Base-by-base conservation (phyloP, 2,329 filamentous ascomycete genomes). In the Penicillium sp. region DNA sequence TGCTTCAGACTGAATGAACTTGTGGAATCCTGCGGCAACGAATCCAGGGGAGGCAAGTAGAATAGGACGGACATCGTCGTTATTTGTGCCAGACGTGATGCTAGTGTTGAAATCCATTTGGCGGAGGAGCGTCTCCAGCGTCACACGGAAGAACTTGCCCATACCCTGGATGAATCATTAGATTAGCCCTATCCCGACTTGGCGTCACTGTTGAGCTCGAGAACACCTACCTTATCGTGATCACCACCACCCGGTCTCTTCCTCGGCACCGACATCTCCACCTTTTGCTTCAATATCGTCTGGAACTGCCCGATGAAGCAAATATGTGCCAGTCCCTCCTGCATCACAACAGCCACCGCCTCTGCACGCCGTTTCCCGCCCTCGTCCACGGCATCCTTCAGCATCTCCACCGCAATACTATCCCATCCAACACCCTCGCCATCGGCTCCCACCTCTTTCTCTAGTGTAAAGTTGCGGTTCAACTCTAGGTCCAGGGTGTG, bases 41-140 rank as follows among this genome's bases (percentile, higher is more conserved):
- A 96, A 99, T 0, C 94, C 95, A 0, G 95, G 94, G 60, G 90
- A 93, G 1, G 94, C 95, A 2, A 99, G 81, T 19, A 99, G 81
- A 13, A 98, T 78, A 0, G 93, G 92, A 22, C 72, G 72, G 6
- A 76, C 69, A 35, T 69, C 55, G 52, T 77, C 76, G 54, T 70
- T 75, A 56, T 65, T 73, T 19, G 70, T 70, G 24, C 72, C 69
- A 10, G 77, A 74, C 14, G 73, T 77, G 40, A 73, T 65, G 59
- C 75, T 75, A 49, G 75, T 71, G 55, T 79, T 77, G 62, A 96
- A 89, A 72, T 96, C 91, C 69, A 96, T 84, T 59, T 91, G 88
- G 27, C 91, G 85, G 2, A 90, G 79, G 13, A 98, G 82, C 0
- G 91, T 92, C 37, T 89, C 83, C 37, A 96, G 82, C 0, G 87